These are phyloP conservation scores for Fonsecaea pedrosoi DNA, from an alignment of 2,329 filamentous ascomycete species.

Conservation along the genomic window DNA sequence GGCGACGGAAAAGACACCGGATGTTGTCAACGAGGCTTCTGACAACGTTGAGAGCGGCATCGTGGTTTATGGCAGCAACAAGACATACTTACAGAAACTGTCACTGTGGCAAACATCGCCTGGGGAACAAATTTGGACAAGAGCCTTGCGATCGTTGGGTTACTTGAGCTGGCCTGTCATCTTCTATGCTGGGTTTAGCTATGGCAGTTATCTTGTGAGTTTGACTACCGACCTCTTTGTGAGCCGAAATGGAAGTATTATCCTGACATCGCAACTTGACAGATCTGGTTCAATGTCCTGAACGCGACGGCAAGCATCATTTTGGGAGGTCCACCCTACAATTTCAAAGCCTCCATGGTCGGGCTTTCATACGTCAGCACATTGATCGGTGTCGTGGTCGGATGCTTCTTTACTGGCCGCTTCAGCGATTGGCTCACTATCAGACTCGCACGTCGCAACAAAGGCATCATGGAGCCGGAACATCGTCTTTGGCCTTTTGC, in stretches of 20 bases:
- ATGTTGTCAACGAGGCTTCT: constrained; percentile 6
- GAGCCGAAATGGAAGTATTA: background rate
- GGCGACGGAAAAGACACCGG: constrained; percentile 4
- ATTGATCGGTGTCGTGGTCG: constrained; percentile 33
- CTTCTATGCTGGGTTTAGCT: constrained; percentile 50
- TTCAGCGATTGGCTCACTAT: constrained; percentile 41
- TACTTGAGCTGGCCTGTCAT: constrained; percentile 47
- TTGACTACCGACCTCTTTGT: too few relatives aligned
- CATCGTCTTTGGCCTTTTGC: constrained; percentile 41
- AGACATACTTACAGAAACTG: constrained; percentile 32
- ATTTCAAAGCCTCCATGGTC: constrained; percentile 49
- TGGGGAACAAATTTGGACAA: constrained; percentile 23
- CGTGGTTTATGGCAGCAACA: constrained; percentile 18
- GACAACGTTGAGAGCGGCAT: constrained; percentile 21
- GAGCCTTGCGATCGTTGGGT: constrained; percentile 34
- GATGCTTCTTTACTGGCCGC: constrained; percentile 35
- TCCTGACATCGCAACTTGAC: constrained; percentile 20
- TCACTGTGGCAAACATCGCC: constrained; percentile 31
- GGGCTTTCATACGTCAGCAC: constrained; percentile 48
- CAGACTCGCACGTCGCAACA: constrained; percentile 38
- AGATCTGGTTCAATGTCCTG: constrained; percentile 54
- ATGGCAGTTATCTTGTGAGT: constrained; percentile 48
- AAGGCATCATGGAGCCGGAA: constrained; percentile 42
- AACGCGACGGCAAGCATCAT: constrained; percentile 52
- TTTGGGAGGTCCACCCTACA: constrained; percentile 47